phyloP scores from a whole-genome alignment of 1,284 basidiomycete species.

The Exsudoporus floridanus region DNA sequence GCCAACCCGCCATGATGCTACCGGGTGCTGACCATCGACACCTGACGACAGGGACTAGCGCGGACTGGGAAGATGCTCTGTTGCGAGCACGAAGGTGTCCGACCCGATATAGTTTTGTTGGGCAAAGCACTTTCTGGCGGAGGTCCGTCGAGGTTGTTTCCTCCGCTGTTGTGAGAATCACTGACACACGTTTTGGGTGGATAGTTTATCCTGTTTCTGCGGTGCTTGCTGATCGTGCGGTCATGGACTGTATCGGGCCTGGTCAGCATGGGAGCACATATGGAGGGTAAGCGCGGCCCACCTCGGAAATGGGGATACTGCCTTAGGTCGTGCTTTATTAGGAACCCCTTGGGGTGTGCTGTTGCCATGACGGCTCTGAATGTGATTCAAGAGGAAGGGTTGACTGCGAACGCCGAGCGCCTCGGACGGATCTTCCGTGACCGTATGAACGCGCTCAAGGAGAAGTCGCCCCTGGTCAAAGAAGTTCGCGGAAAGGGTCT shows the following conservation, averaged over 20 bases:
- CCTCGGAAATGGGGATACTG: not conserved
- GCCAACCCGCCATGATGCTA: not conserved
- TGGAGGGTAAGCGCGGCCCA: conserved; percentile 62
- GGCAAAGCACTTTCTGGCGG: conserved; percentile 97
- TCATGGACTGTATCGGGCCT: conserved; percentile 96
- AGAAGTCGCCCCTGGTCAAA: conserved; percentile 66
- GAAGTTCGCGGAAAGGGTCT: conserved; percentile 84
- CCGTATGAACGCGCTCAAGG: conserved; percentile 55
- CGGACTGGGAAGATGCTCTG: conserved; percentile 87
- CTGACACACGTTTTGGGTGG: conserved; percentile 14
- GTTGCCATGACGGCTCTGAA: conserved; percentile 90
- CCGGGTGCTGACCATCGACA: conserved; percentile 2
- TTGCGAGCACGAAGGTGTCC: conserved; percentile 84
- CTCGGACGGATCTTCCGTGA: conserved; percentile 84
- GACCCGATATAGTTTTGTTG: conserved; percentile 91
- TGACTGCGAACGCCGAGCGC: conserved; percentile 73
- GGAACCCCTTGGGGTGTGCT: conserved; percentile 94
- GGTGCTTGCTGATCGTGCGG: conserved; percentile 83
- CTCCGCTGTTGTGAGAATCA: conserved; percentile 1
- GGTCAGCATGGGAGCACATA: conserved; percentile 98
- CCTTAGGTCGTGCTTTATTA: conserved; percentile 28
- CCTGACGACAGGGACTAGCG: conserved; percentile 62
- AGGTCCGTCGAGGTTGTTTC: conserved; percentile 44
- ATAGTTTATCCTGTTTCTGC: conserved; percentile 95
- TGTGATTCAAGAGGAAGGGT: conserved; percentile 84